Evolutionary conservation across 495 filamentous ascomycete species (phyloP), one percentile per base, ranked within the genome.

Genomic region (Trypethelium eluteriae): DNA sequence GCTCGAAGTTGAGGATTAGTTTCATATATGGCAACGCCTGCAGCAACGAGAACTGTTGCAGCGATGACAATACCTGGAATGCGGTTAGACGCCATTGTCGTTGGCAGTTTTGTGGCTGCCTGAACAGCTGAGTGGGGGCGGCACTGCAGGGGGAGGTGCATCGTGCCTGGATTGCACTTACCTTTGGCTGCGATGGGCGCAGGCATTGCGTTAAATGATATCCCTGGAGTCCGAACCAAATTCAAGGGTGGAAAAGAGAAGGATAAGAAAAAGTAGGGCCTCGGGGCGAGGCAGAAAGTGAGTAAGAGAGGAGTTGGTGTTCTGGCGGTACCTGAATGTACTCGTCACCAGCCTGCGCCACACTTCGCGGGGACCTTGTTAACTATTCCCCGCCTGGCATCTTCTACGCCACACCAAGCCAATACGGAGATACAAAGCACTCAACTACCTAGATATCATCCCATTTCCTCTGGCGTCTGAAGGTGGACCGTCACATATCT

Each of bases 21-120:
- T 74, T 94, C 89, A 76, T 96, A 96, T 65, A 93, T 81, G 46
- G 91, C 91, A 64, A 94, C 86, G 6, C 90, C 90, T 50, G 90
- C 90, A 66, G 90, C 90, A 38, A 91, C 86, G 41, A 91, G 82
- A 34, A 92, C 84, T 49, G 88, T 84, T 14, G 90, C 82, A 68
- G 85, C 88, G 71, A 94, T 84, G 16, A 94, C 88, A 74, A 91
- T 84, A 71, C 87, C 91, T 93, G 80, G 75, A 64, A 70, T 35
- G 18, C 14, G 16, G 32, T 59, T 59, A 59, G 53, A 59, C 11
- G 18, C 18, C 18, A 9, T 35, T 18, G 14, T 11, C 18, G 53
- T 7, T 14, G 18, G 49, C 11, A 14, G 16, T 5, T 53, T 14
- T 18, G 25, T 59, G 53, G 53, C 53, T 59, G 53, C 53, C 53